Conservation (phyloP, 352 stramenopile genomes). For the Albugo candida region DNA sequence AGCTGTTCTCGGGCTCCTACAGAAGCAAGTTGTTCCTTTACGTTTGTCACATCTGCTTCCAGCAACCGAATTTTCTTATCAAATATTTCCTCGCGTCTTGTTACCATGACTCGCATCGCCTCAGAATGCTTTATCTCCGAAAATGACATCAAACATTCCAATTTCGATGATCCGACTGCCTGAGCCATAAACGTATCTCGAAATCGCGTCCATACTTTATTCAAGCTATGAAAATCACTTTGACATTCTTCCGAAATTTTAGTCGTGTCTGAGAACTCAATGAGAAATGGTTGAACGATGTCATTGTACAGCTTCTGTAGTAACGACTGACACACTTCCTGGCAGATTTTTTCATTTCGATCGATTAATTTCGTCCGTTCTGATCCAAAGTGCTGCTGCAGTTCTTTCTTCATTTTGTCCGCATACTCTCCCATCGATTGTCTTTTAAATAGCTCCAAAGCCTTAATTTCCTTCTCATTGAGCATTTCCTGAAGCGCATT, state of each 20-base stretch:
- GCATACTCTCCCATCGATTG: conserved; percentile 49
- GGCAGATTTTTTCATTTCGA: conserved; percentile 35
- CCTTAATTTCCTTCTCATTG: conserved; percentile 30
- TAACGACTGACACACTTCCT: conserved; percentile 62
- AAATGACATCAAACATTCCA: conserved; percentile 54
- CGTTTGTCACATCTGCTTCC: conserved; percentile 45
- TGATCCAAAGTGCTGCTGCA: conserved; percentile 48
- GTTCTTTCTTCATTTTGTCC: conserved; percentile 34
- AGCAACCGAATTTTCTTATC: conserved; percentile 68
- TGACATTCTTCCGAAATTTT: conserved; percentile 32
- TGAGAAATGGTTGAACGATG: conserved; percentile 34
- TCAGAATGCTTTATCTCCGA: conserved; percentile 65
- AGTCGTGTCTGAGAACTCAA: conserved; percentile 5
- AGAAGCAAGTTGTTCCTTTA: conserved; percentile 68
- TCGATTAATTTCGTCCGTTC: conserved; percentile 23
- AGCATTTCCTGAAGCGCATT: conserved; percentile 39
- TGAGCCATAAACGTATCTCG: conserved; percentile 52
- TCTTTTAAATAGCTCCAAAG: conserved; percentile 31
- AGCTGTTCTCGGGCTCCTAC: conserved; percentile 63
- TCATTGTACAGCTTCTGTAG: conserved; percentile 64
- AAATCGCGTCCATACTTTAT: conserved; percentile 44
- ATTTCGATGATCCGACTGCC: conserved; percentile 45
- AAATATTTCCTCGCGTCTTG: conserved; percentile 63
- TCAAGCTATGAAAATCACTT: conserved; percentile 64
- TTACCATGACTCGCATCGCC: conserved; percentile 64